Evolutionary conservation across 805 yeast genomes (phyloP).

Genomic region (Teunomyces gatunensis): DNA sequence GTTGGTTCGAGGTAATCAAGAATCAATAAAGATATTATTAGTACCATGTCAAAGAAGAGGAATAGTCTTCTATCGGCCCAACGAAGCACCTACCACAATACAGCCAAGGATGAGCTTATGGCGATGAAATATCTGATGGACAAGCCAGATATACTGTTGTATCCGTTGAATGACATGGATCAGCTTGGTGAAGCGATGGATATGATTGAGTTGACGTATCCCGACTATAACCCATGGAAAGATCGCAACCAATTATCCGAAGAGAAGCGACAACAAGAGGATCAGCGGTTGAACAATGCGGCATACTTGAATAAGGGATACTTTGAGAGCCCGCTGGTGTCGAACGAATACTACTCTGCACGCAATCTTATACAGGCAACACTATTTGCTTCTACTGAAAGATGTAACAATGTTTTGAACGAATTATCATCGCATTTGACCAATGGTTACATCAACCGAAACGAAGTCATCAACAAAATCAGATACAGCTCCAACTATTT

Average conservation of each 20-base stretch:
- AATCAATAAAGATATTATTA: background rate
- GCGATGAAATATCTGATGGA: slow-evolving; percentile 37
- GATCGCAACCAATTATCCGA: slow-evolving; percentile 41
- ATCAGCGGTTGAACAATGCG: slow-evolving; percentile 47
- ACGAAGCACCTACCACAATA: slow-evolving; percentile 16
- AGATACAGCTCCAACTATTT: slow-evolving; percentile 39
- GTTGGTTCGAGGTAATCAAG: background rate
- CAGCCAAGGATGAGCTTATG: slow-evolving; percentile 29
- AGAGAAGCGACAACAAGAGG: slow-evolving; percentile 41
- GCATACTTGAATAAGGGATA: slow-evolving; percentile 66
- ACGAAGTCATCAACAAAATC: slow-evolving; percentile 41
- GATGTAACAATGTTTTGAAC: slow-evolving; percentile 32
- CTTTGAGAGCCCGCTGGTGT: slow-evolving; percentile 58
- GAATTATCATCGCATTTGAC: slow-evolving; percentile 40
- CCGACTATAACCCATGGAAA: slow-evolving; percentile 73
- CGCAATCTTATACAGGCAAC: slow-evolving; percentile 55
- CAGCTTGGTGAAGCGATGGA: background rate
- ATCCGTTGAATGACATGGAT: slow-evolving; percentile 30
- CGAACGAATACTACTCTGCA: slow-evolving; percentile 70
- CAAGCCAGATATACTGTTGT: slow-evolving; percentile 30
- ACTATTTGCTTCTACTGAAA: slow-evolving; percentile 33
- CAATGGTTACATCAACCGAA: slow-evolving; percentile 35
- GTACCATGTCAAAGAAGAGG: slow-evolving; percentile 29
- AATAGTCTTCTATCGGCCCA: slow-evolving; percentile 27
- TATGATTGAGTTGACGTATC: slow-evolving; percentile 41